A percentile compares a stretch with the other conserved stretches of the same genome.
phyloP scores from a whole-genome alignment of 352 stramenopile genomes.

The Globisporangium splendens region DNA sequence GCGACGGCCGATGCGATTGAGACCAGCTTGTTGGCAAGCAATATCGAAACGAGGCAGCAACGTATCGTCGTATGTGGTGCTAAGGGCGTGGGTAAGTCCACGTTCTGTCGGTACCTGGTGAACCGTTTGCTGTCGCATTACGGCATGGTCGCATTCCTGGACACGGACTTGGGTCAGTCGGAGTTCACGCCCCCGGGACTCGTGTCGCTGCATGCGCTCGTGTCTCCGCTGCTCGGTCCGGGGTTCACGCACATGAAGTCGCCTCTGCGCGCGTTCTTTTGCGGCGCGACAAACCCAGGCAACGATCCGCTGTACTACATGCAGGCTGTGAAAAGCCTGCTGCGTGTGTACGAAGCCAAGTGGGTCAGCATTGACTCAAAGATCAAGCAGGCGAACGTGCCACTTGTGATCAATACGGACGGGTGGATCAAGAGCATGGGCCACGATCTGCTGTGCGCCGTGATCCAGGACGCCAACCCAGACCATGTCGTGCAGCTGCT shows the following conservation, averaged over 20 bases:
- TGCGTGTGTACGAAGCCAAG: slow-evolving; percentile 59
- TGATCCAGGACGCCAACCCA: slow-evolving; percentile 83
- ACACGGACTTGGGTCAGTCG: slow-evolving; percentile 94
- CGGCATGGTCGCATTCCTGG: slow-evolving; percentile 88
- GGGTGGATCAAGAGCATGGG: slow-evolving; percentile 98
- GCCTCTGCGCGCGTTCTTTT: slow-evolving; percentile 72
- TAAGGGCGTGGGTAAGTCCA: slow-evolving; percentile 96
- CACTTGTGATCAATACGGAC: slow-evolving; percentile 96
- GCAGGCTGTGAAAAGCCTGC: slow-evolving; percentile 61
- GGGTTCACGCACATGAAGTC: slow-evolving; percentile 90
- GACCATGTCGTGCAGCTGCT: slow-evolving; percentile 94
- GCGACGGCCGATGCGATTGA: slow-evolving; percentile 40
- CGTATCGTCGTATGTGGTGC: slow-evolving; percentile 91
- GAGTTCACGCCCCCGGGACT: slow-evolving; percentile 93
- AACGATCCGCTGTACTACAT: slow-evolving; percentile 78
- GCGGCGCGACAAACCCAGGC: slow-evolving; percentile 66
- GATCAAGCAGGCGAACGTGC: slow-evolving; percentile 30
- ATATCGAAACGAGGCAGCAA: slow-evolving; percentile 15
- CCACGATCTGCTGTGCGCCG: slow-evolving; percentile 90
- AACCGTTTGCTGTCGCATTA: slow-evolving; percentile 87
- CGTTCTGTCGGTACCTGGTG: slow-evolving; percentile 91
- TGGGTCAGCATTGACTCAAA: slow-evolving; percentile 23
- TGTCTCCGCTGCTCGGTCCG: slow-evolving; percentile 86
- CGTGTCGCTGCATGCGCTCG: slow-evolving; percentile 88
- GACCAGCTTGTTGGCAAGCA: slow-evolving; percentile 22